Percentiles rank a stretch among this genome's conserved stretches.
phyloP scores from a whole-genome alignment of 2,329 filamentous ascomycete species.

The Xylariaceae sp. region DNA sequence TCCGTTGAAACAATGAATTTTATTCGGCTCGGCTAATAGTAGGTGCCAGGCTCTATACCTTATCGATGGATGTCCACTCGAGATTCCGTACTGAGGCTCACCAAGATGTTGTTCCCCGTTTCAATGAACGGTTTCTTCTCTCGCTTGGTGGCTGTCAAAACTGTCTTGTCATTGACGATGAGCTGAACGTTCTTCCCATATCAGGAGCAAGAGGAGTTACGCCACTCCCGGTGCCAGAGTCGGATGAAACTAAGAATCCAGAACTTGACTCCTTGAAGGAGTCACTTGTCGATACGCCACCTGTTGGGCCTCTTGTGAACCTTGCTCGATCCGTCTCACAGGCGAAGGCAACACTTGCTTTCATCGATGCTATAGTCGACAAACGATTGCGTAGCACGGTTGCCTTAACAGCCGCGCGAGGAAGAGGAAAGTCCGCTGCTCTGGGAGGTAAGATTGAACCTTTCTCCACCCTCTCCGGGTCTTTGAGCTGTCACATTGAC shows the following conservation, averaged over 20 bases:
- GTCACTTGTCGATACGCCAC: slow-evolving; percentile 76
- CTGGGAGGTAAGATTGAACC: too few species aligned
- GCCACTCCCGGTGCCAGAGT: slow-evolving; percentile 70
- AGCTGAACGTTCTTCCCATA: slow-evolving; percentile 94
- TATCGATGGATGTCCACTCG: slow-evolving; percentile 97
- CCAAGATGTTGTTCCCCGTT: slow-evolving; percentile 87
- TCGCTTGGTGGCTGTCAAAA: slow-evolving; percentile 93
- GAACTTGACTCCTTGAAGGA: slow-evolving; percentile 88
- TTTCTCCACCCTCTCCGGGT: too few species aligned
- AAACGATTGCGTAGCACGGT: slow-evolving; percentile 95
- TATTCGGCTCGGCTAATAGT: too few species aligned
- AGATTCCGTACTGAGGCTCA: slow-evolving; percentile 96
- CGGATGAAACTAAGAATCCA: slow-evolving; percentile 68
- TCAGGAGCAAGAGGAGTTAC: slow-evolving; percentile 91
- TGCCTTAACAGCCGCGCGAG: slow-evolving; percentile 86
- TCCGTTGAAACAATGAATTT: too few species aligned
- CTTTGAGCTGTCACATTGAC: too few species aligned
- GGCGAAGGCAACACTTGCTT: slow-evolving; percentile 93
- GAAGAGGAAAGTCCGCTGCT: slow-evolving; percentile 94
- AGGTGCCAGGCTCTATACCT: slow-evolving; percentile 63
- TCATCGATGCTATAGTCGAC: slow-evolving; percentile 92
- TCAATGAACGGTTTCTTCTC: slow-evolving; percentile 96
- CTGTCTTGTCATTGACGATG: slow-evolving; percentile 94
- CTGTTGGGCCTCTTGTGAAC: slow-evolving; percentile 77
- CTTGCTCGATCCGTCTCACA: slow-evolving; percentile 91